These are phyloP conservation scores for Bretziella fagacearum DNA, from an alignment of 2,329 filamentous ascomycete species.

Conservation along the genomic window DNA sequence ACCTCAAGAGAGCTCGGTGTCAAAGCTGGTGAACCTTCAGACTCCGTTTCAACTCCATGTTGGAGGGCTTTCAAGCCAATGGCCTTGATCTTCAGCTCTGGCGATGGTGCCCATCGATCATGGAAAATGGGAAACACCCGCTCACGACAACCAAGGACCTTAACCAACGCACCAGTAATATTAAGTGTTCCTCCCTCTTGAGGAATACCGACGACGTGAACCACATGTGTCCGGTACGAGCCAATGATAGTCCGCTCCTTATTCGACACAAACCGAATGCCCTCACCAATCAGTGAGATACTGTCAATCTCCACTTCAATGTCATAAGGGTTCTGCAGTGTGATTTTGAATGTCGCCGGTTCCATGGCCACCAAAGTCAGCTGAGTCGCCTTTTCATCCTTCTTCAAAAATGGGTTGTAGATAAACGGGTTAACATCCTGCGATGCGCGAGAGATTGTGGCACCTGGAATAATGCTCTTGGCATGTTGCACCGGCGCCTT, in stretches of 20 bases:
- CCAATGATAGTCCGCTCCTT: constrained; percentile 53
- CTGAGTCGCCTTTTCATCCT: constrained; percentile 42
- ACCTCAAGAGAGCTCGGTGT: constrained; percentile 40
- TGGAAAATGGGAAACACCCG: constrained; percentile 71
- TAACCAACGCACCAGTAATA: constrained; percentile 63
- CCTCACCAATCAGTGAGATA: constrained; percentile 56
- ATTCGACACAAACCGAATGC: constrained; percentile 51
- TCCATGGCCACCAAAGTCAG: constrained; percentile 65
- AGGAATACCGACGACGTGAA: constrained; percentile 54
- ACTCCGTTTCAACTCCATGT: constrained; percentile 24
- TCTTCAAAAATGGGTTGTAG: constrained; percentile 79
- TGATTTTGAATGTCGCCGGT: constrained; percentile 58
- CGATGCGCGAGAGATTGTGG: constrained; percentile 32
- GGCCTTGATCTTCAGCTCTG: constrained; percentile 57
- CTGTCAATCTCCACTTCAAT: constrained; percentile 81
- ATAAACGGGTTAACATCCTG: constrained; percentile 71
- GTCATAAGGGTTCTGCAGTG: constrained; percentile 86
- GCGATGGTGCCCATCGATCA: constrained; percentile 54
- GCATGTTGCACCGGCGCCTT: constrained; percentile 50
- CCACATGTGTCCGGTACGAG: constrained; percentile 65
- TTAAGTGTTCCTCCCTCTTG: constrained; percentile 49
- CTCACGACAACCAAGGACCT: constrained; percentile 65
- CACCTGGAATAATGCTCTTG: constrained; percentile 35
- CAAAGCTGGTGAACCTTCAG: constrained; percentile 25
- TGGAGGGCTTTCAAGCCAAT: constrained; percentile 48